A percentile compares a stretch with the other conserved stretches of the same genome.
phyloP scores from a whole-genome alignment of 2,329 filamentous ascomycete species.

The Cadophora malorum region DNA sequence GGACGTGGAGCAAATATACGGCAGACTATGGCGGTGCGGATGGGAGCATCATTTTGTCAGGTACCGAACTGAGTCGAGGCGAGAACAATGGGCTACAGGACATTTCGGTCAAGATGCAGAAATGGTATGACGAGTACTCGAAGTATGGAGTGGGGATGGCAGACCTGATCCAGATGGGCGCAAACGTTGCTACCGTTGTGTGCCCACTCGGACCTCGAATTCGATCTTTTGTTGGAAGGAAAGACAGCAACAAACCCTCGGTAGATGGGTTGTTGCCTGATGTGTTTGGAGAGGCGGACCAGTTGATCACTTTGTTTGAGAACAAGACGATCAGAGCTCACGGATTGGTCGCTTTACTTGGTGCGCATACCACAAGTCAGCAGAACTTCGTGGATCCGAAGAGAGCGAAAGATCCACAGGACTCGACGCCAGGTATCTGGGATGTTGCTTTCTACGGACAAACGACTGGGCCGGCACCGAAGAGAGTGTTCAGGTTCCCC shows the following conservation, averaged over 20 bases:
- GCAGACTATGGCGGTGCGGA: constrained; percentile 51
- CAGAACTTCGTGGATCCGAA: constrained; percentile 55
- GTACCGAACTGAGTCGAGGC: constrained; percentile 46
- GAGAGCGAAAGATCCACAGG: constrained; percentile 59
- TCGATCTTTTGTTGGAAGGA: constrained; percentile 58
- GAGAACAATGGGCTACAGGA: constrained; percentile 57
- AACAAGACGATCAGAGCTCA: constrained; percentile 58
- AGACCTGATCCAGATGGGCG: constrained; percentile 59
- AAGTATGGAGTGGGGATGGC: constrained; percentile 54
- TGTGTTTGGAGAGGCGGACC: constrained; percentile 50
- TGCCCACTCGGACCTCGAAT: constrained; percentile 60
- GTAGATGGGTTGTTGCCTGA: constrained; percentile 54
- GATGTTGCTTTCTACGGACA: constrained; percentile 57
- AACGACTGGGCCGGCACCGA: constrained; percentile 52
- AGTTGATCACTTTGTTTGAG: constrained; percentile 48
- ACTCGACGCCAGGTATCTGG: constrained; percentile 57
- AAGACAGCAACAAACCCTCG: constrained; percentile 51
- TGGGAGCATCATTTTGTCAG: constrained; percentile 51
- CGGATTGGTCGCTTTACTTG: constrained; percentile 61
- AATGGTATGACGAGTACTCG: constrained; percentile 46
- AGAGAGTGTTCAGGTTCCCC: constrained; percentile 25
- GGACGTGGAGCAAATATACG: constrained; percentile 49
- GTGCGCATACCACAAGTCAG: constrained; percentile 57
- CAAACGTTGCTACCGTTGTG: constrained; percentile 45
- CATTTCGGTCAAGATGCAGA: constrained; percentile 50